These are phyloP conservation scores for Sugiyamaella castrensis DNA, from an alignment of 1,139 yeast species.

Conservation along the genomic window DNA sequence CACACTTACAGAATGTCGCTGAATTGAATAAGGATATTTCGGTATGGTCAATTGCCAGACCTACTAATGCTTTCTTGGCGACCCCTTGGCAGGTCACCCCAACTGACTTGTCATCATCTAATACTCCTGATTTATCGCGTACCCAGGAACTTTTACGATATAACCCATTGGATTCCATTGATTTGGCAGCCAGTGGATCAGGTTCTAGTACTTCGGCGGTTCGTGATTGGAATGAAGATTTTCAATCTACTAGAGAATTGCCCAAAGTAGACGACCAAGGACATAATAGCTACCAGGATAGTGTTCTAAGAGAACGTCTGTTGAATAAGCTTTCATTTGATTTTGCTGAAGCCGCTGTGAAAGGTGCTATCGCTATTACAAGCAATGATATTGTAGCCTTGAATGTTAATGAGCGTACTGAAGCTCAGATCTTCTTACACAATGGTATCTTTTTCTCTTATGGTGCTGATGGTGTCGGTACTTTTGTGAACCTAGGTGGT, in stretches of 20 bases:
- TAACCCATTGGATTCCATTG: conserved; percentile 11
- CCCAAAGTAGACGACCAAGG: conserved; percentile 40
- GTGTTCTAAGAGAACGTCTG: conserved; percentile 73
- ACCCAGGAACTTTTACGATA: conserved; percentile 42
- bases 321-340: conserved; percentile 72
- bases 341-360: conserved; percentile 70
- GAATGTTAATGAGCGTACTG: conserved; percentile 66
- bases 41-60: conserved; percentile 55
- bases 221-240: conserved; percentile 89
- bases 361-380: conserved; percentile 74
- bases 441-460: conserved; percentile 86
- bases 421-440: conserved; percentile 64
- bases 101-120: conserved; percentile 26
- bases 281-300: conserved; percentile 50
- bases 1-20: conserved; percentile 43
- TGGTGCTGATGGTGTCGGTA: conserved; percentile 71
- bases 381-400: conserved; percentile 75
- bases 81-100: conserved; percentile 72
- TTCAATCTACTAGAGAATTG: conserved; percentile 75
- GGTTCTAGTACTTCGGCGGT: conserved; percentile 30
- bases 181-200: not conserved
- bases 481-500: conserved; percentile 67
- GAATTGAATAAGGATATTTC: conserved; percentile 47
- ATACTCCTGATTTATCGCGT: conserved; percentile 58
- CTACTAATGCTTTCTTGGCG: conserved; percentile 58